These are phyloP conservation scores for Rhodosporidiobolus sp. DNA, from an alignment of 768 basidiomycete genomes.

Conservation along the genomic window DNA sequence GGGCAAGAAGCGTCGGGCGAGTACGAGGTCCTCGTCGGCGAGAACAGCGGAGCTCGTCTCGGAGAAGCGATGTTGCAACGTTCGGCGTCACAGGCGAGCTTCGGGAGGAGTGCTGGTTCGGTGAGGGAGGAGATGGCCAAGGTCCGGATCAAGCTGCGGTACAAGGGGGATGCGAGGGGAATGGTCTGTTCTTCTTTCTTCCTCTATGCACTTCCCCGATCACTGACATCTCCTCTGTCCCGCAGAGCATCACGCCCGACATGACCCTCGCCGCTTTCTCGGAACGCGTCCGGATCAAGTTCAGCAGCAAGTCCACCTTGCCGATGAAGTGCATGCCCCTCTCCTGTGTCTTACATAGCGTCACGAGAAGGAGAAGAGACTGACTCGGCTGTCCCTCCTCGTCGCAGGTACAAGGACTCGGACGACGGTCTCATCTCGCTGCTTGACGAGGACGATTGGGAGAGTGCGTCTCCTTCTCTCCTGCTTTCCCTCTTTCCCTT, in stretches of 20 bases:
- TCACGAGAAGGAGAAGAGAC: too few relatives aligned
- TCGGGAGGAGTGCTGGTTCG: background rate
- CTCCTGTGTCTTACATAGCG: background rate
- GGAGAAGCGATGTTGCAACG: background rate
- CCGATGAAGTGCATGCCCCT: conserved; percentile 6
- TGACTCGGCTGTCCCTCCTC: background rate
- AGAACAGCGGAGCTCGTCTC: too few relatives aligned
- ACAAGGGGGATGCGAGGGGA: conserved; percentile 19
- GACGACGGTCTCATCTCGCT: conserved; percentile 36
- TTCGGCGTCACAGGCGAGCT: background rate
- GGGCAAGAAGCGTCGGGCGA: too few relatives aligned
- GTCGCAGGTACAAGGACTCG: conserved; percentile 33
- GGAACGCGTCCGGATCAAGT: conserved; percentile 33
- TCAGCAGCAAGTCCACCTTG: background rate
- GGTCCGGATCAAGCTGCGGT: conserved; percentile 37
- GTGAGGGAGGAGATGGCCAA: background rate
- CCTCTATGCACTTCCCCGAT: background rate
- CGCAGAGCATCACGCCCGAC: conserved; percentile 14
- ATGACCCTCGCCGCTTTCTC: conserved; percentile 16
- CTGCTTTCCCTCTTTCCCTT: background rate
- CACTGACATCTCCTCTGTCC: accelerated
- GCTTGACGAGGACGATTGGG: conserved; percentile 41
- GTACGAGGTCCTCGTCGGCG: too few relatives aligned
- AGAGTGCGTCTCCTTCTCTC: conserved; percentile 25
- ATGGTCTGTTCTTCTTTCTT: conserved; percentile 25